Base-by-base conservation (phyloP, 305 asterid genomes). In the Fraxinus velutina region DNA sequence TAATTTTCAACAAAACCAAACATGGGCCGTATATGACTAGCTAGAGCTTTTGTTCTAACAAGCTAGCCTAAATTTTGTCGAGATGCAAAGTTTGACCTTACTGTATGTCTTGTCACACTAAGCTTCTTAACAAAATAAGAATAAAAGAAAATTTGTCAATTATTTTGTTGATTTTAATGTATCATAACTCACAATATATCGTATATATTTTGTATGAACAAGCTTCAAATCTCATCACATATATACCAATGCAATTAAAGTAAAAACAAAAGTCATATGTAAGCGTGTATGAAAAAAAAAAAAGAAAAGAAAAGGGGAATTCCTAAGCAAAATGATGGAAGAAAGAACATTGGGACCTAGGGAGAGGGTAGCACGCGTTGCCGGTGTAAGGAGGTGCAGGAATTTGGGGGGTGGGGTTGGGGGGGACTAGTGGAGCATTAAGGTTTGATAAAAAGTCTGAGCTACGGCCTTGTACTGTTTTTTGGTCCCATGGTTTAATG, bases 351-450 rank as follows among this genome's bases (percentile, higher is more conserved):
- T 70, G 88, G 85, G 94, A 88, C 94, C 90, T 72, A 80, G 72
- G 39, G 75, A 13, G 37, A n/a, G 75, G 19, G 42, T 12, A 81
- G 97, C 97, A 93, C 97, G 97, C 97, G 85, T 86, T 86, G 92
- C 90, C 92, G 90, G 90, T 39, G 70, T 44, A 75, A 24, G 77
- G 83, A 80, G 86, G 86, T 37, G 88, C 87, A 86, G 15, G 71
- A 44, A 33, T 62, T 68, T 68, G 8, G 39, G 8, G 17, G 37
- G 62, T 72, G 81, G 70, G 75, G 55, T 32, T 24, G 86, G 76
- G 57, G 89, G 89, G 87, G 52, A 86, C 87, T 79, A 73, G 75
- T 84, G 79, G 44, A 42, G 36, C 76, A 24, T 78, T 42, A 55
- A 39, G 87, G 84, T 80, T 78, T 75, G 73, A 81, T 64, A 62